Conservation (phyloP, 148 eudicot species). For the Rhododendron vialii region DNA sequence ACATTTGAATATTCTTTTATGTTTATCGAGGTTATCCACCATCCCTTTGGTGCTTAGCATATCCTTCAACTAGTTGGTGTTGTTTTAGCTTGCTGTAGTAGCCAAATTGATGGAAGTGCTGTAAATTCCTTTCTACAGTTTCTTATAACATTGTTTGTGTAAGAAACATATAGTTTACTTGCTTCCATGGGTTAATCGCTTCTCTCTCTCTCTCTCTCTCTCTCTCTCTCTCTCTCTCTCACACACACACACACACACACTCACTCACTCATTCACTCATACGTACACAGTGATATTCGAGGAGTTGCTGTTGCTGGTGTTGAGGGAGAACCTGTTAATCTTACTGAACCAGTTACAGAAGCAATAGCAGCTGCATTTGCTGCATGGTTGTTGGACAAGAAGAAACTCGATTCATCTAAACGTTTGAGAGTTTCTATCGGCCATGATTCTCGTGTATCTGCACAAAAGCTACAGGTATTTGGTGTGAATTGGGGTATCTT, state of each 20-base stretch:
- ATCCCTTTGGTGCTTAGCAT: not conserved
- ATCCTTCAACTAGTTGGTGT: not conserved
- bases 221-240: not conserved
- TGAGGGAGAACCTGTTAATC: conserved; percentile 83
- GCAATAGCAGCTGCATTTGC: conserved; percentile 97
- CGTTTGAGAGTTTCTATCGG: conserved; percentile 76
- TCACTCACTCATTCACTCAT: not conserved
- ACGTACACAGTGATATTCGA: conserved; percentile 73
- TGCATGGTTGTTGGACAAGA: conserved; percentile 79
- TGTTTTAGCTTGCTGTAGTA: not conserved
- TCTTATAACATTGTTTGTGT: not conserved
- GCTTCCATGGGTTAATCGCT: conserved; percentile 1
- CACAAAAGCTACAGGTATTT: conserved; percentile 77
- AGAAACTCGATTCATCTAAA: conserved; percentile 50
- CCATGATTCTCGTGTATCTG: conserved; percentile 93
- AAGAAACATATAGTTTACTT: not conserved
- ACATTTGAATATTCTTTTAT: not conserved
- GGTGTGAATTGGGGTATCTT: not conserved
- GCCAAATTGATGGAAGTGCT: not conserved
- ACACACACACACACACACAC: too few relatives aligned
- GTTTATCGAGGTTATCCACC: not conserved
- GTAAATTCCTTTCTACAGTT: not conserved
- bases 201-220: not conserved
- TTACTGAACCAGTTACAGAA: conserved; percentile 89
- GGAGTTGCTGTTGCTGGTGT: conserved; percentile 98